Base-by-base conservation (phyloP, 352 stramenopile species). In the Globisporangium rhizosaccharum region DNA sequence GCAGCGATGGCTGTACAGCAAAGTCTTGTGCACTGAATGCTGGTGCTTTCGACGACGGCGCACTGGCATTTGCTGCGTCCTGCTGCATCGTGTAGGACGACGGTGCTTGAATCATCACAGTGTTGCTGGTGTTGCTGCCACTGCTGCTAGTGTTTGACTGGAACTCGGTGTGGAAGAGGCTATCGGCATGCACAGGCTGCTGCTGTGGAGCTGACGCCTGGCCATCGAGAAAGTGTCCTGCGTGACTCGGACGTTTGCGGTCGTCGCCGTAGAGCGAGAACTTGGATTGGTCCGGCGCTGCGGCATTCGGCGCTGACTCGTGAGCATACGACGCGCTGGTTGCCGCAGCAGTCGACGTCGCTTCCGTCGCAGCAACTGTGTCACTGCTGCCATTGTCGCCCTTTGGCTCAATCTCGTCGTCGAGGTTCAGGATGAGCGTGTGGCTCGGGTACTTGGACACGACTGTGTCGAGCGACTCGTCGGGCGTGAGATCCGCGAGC, bases 401-500 rank as follows among this genome's bases (percentile, higher is more conserved):
- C 39, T 17, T 45, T n/a, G 50, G 10, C 20, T 39, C 33, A 8
- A 39, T 10, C 33, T 10, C 33, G 33, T 57, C 52, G 14, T 45
- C 57, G 23, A 41, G n/a, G 26, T 63, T 57, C 25, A 63, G 28
- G 23, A 63, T 56, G 20, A 28, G 47, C 17, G 18, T 47, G 26
- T 44, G 56, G 18, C 56, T 51, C n/a, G 39, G 33, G 18, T 46
- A 63, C 51, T 63, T 63, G 26, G 49, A 33, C 5, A 37, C 39
- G 3, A 15, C 36, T 12, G 56, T 49, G 12, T 23, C 9, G 5
- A 51, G 30, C 26, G 50, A 33, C 18, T 63, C 57, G 20, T 63
- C 57, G 36, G 57, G 57, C 42, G 57, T 57, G 28, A 63, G 30
- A 17, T 53, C 57, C 17, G 57, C 57, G 7, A 63, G 57, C 14